Conservation (phyloP, 2,329 filamentous ascomycete species). For the Hypoxylon sp. region DNA sequence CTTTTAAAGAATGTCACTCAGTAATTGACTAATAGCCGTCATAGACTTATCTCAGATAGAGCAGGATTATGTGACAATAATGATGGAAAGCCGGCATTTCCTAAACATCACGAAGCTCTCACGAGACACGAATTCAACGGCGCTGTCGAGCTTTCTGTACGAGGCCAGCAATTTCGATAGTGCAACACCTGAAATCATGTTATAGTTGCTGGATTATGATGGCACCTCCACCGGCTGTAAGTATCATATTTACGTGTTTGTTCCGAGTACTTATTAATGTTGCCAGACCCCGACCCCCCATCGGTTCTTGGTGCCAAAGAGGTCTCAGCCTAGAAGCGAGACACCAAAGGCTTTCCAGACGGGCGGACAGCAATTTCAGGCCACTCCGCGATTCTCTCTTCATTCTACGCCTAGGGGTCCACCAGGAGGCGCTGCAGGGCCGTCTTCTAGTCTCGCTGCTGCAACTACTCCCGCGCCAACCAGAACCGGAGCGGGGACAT, state of each 20-base stretch:
- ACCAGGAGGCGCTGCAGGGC: conserved; percentile 1
- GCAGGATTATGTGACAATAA: neutral
- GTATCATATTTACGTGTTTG: conserved; percentile 12
- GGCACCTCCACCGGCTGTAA: conserved; percentile 41
- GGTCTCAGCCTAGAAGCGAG: conserved; percentile 40
- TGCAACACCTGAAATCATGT: neutral
- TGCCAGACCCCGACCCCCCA: conserved; percentile 46
- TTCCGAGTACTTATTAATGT: too few relatives aligned
- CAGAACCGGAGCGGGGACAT: conserved; percentile 26
- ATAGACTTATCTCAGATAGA: too few relatives aligned
- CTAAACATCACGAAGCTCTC: neutral
- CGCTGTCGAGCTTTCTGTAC: neutral
- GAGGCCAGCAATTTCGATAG: neutral
- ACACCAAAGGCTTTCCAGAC: conserved; percentile 41
- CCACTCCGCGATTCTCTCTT: conserved; percentile 47
- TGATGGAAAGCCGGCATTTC: conserved; percentile 19
- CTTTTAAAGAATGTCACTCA: neutral
- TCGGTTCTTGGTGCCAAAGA: conserved; percentile 46
- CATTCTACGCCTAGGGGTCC: conserved; percentile 42
- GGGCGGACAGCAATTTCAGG: conserved; percentile 45
- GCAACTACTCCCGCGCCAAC: conserved; percentile 21
- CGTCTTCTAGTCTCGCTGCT: conserved; percentile 32
- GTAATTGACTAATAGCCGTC: neutral
- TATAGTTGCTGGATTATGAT: conserved; percentile 20
- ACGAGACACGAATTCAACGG: conserved; percentile 2